Evolutionary conservation across 2,329 filamentous ascomycete species (phyloP).

Genomic region (Aspergillus pseudotamarii): DNA sequence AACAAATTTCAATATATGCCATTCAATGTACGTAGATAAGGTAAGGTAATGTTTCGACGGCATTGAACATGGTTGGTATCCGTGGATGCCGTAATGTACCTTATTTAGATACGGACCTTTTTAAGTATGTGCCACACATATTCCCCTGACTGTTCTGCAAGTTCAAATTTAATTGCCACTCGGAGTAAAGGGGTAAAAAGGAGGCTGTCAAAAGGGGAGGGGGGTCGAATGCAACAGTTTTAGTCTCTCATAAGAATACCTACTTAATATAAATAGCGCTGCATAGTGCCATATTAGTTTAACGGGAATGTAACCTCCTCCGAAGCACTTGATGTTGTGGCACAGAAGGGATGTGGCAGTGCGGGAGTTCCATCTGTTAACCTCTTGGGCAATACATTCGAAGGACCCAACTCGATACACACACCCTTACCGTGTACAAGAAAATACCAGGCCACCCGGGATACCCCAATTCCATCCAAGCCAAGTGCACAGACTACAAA

Average conservation of each 20-base stretch:
- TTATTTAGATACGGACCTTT: background rate
- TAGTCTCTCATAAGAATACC: background rate
- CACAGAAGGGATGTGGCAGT: constrained; percentile 4
- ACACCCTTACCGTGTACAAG: background rate
- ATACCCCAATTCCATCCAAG: background rate
- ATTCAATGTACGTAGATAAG: too few relatives aligned
- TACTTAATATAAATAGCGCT: constrained; percentile 3
- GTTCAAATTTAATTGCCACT: background rate
- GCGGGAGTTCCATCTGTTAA: background rate
- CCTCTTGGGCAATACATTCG: background rate
- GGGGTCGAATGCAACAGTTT: background rate
- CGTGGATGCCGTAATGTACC: background rate
- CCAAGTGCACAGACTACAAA: background rate
- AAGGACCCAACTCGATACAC: background rate
- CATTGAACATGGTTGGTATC: background rate
- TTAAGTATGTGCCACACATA: background rate
- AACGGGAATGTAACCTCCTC: background rate
- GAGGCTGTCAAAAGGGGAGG: background rate
- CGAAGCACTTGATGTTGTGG: background rate
- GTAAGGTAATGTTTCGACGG: background rate
- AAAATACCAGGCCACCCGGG: background rate
- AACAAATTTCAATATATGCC: too few relatives aligned
- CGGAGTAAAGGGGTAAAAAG: background rate
- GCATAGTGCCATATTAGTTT: background rate
- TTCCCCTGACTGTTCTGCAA: background rate